Evolutionary conservation across 371 early-diverging fungal species (phyloP), one percentile per base, ranked within the genome.

Genomic region (Capillidium rhysosporum): DNA sequence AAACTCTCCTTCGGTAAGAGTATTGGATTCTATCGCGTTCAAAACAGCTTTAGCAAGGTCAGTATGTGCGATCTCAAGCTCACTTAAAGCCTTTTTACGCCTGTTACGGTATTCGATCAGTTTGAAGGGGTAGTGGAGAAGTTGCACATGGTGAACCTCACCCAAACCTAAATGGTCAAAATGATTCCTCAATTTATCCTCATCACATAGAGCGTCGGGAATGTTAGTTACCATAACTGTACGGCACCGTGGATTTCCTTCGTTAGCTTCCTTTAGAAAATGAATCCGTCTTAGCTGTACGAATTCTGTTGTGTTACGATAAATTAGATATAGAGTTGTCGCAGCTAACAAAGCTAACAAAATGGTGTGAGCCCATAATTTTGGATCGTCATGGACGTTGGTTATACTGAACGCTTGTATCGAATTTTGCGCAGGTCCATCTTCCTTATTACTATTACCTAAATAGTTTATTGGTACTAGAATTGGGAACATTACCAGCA

Each of bases 381-480:
- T 54, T n/a, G 54, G 52, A 9, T 58, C 40, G 14, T 57, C 29
- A 41, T 59, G 49, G 24, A 75, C 63, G 38, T 68, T 68, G 46
- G 67, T 63, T 12, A 75, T 65, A 0, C 70, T 70, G 5, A 73
- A 54, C 59, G 61, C 31, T 59, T 54, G 41, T 61, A 63, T 34
- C 61, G 61, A 23, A 62, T 59, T 16, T 18, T 10, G 52, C 34
- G 21, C 52, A 18, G 51, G 29, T 30, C 9, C 47, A 25, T 30
- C 45, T n/a, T n/a, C n/a, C n/a, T n/a, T n/a, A n/a, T n/a, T n/a
- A 9, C 40, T 58, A 1, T 59, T 39, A 2, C 59, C 46, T 4
- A 65, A 29, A 64, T 60, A 77, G 45, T 80, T 76, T 9, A 77
- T 51, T 1, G 73, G 68, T 2, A 77, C 53, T 2, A 80, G 57